Evolutionary conservation across 192 early-diverging fungal species (phyloP).

Genomic region (Mortierella hygrophila): DNA sequence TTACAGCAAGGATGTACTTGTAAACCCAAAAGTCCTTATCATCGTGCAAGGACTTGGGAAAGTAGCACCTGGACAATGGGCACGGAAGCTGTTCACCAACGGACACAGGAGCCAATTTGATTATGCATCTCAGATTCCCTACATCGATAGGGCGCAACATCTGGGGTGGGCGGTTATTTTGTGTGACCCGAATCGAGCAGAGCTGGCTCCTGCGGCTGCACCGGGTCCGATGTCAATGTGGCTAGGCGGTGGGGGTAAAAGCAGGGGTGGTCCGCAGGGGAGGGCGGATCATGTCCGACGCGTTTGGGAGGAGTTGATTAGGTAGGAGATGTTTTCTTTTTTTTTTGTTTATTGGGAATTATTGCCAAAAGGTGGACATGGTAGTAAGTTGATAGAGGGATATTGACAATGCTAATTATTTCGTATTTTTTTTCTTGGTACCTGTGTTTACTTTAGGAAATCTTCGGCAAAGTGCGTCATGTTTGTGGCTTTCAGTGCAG

Average conservation of each 20-base stretch:
- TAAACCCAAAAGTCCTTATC: slow-evolving; percentile 25
- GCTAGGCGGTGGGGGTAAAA: background rate
- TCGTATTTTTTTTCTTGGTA: background rate
- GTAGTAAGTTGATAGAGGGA: background rate
- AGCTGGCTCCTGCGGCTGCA: background rate
- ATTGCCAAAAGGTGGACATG: background rate
- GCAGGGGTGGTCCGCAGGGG: background rate
- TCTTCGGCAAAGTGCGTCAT: slow-evolving; percentile 39
- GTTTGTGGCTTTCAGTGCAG: slow-evolving; percentile 38
- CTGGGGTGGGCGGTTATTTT: slow-evolving; percentile 38
- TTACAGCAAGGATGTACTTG: slow-evolving; percentile 11
- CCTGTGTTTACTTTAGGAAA: background rate
- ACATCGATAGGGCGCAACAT: slow-evolving; percentile 21
- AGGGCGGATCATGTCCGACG: slow-evolving; percentile 33
- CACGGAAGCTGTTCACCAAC: slow-evolving; percentile 48
- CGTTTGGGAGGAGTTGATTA: slow-evolving; percentile 43
- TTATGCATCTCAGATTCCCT: slow-evolving; percentile 31
- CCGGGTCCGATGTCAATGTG: background rate
- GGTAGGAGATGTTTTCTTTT: background rate
- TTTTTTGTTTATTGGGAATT: background rate
- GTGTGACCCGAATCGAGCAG: slow-evolving; percentile 32
- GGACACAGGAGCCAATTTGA: slow-evolving; percentile 24
- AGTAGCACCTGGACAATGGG: slow-evolving; percentile 53
- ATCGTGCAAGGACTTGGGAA: slow-evolving; percentile 44
- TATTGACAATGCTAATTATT: background rate